Evolutionary conservation across 2,329 filamentous ascomycete species (phyloP), one percentile per base, ranked within the genome.

Genomic region (Trichoderma sp.): DNA sequence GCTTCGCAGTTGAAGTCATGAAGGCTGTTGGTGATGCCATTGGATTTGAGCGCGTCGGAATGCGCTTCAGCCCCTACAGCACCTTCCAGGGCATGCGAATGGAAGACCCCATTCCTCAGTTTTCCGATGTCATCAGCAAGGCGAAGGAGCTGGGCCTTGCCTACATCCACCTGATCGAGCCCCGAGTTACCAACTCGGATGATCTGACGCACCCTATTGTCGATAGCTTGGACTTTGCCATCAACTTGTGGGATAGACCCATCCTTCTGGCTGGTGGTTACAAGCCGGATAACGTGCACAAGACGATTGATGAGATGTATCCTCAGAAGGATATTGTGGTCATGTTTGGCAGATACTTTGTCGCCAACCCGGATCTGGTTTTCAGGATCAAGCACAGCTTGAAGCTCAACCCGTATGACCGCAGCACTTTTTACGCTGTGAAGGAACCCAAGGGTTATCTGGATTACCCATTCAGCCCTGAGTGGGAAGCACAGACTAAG

Each of bases 31-130:
- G 80, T 5, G 76, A 74, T 0, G 81, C 80, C 5, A 77, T 85
- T 8, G 88, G 88, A 2, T 79, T 82, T 0, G 81, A 89, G 5
- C 79, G 81, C 63, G 81, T 82, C 14, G 85, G 81, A 7, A 84
- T 90, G 53, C 82, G 89, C 1, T 75, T 91, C 13, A 85, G 82
- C 3, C 89, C 89, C 0, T 91, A 76, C 68, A 75, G 75, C 40
- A 74, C 71, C 2, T 79, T 74, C 67, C 78, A 79, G 43, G 68
- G 71, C 13, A 75, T 75, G 0, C 75, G 73, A 27, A 75, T 74
- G 4, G 52, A 70, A 5, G 71, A 79, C 14, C 73, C 76, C 1
- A 76, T 76, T 73, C 76, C 75, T 14, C 78, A 77, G 62, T 76
- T 72, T 7, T 68, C 71, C 11, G 72, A 79, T 66, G 62, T 79